A percentile compares a stretch with the other conserved stretches of the same genome.
Conservation (phyloP, 139 green algal genomes). For the Chlamydomonas schloesseri region DNA sequence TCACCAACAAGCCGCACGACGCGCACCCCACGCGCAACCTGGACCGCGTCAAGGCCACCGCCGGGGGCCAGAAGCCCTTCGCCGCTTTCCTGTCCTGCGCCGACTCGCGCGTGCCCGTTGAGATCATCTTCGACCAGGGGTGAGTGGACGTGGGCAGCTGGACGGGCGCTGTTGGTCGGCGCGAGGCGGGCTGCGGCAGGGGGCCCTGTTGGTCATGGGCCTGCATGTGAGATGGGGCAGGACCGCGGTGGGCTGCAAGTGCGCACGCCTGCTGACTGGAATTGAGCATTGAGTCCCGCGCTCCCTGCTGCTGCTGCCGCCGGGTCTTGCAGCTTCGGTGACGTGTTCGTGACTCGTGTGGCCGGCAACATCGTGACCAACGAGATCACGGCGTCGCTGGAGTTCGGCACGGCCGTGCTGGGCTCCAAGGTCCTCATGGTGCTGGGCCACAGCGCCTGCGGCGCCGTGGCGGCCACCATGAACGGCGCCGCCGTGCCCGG, state of each 20-base stretch:
- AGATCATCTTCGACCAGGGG: neutral
- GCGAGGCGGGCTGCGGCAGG: neutral
- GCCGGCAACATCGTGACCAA: constrained; percentile 1
- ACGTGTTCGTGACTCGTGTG: neutral
- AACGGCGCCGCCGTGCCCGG: neutral
- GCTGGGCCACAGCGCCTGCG: neutral
- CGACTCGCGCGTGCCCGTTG: neutral
- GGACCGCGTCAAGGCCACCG: neutral
- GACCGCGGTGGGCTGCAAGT: too few relatives aligned
- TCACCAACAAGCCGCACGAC: neutral
- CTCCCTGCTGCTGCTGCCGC: neutral
- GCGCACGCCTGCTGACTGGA: neutral
- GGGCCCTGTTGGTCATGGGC: neutral
- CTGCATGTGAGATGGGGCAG: neutral
- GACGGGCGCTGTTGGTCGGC: neutral
- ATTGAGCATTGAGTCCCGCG: neutral
- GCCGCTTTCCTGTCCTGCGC: neutral
- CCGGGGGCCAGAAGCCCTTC: neutral
- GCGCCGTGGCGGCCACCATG: neutral
- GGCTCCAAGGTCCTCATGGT: neutral
- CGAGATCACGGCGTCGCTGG: neutral
- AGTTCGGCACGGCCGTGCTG: neutral
- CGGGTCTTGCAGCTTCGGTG: neutral
- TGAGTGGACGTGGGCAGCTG: neutral
- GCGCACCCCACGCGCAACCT: neutral